Base-by-base conservation (phyloP, 805 yeast genomes). In the Wickerhamiella occidentalis region DNA sequence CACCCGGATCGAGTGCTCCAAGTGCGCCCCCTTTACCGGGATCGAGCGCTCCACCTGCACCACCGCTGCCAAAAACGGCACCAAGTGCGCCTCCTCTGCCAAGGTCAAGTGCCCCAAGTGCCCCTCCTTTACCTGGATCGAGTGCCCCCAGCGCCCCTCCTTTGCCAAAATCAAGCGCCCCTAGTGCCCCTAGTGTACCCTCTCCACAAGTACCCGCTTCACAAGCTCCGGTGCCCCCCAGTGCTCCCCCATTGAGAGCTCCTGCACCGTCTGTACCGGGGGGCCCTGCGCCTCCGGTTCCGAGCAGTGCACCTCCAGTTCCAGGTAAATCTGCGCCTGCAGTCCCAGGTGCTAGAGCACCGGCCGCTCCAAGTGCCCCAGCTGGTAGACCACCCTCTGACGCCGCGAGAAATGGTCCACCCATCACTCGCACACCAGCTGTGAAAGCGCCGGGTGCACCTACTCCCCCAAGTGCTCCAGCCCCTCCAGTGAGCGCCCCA, bases 241-340 rank as follows among this genome's bases (percentile, higher is more conserved):
- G n/a, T n/a, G n/a, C n/a, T n/a, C n/a, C n/a, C n/a, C n/a, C n/a
- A 11, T 23, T 48, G 5, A 40, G 45, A 11, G 11, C 61, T 28
- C 40, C 55, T 12, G 55, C 58, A 2, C 62, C 64, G 22, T 51
- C 62, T 15, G 58, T 61, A 33, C 63, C 68, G 11, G 63, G 70
- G n/a, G 54, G 65, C 3, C 47, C 61, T 9, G 58, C 64, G 18
- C 49, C 59, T 1, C 45, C 62, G 19, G 52, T 47, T 19, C 41
- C 54, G 1, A 25, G 18, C 9, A 19, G 26, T 6, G 30, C 44
- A 15, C 44, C 44, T 25, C 40, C 51, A 49, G 13, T 30, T 13
- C 29, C 38, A 2, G 38, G 28, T 9, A 29, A 29, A n/a, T 9
- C 29, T 30, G 38, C 37, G 29, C 38, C 40, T 8, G 40, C 22